Evolutionary conservation across 495 filamentous ascomycete genomes (phyloP).

Genomic region (Lasiosphaeria miniovina): DNA sequence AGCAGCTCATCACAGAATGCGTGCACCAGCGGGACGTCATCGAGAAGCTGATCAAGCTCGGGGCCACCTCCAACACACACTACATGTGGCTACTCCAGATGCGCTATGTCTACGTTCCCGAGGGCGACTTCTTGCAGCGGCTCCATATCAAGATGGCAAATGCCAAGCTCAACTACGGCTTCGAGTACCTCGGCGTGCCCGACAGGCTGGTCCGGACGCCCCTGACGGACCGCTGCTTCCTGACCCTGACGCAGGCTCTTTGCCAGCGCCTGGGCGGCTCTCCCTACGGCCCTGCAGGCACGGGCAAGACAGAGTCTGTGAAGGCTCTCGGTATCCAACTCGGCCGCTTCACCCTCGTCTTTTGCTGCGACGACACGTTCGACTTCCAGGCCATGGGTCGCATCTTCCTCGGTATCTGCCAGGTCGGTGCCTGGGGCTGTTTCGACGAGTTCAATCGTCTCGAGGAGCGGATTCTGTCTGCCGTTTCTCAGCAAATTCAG

Average conservation of each 20-base stretch:
- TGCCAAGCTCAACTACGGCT: slow-evolving; percentile 90
- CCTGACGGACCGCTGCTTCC: slow-evolving; percentile 95
- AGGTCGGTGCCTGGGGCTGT: slow-evolving; percentile 98
- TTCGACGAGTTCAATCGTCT: slow-evolving; percentile 99
- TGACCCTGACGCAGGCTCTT: slow-evolving; percentile 92
- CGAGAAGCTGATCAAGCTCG: slow-evolving; percentile 70
- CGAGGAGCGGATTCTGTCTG: slow-evolving; percentile 94
- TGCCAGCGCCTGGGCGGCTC: slow-evolving; percentile 94
- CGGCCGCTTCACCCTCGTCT: slow-evolving; percentile 94
- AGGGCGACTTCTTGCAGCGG: slow-evolving; percentile 77
- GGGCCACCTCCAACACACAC: slow-evolving; percentile 75
- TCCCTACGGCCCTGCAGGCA: slow-evolving; percentile 95
- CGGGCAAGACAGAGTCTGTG: slow-evolving; percentile 98
- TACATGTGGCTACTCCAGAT: slow-evolving; percentile 96
- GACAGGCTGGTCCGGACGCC: slow-evolving; percentile 95
- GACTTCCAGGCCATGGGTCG: slow-evolving; percentile 99
- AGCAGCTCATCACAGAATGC: slow-evolving; percentile 97
- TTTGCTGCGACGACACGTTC: slow-evolving; percentile 98
- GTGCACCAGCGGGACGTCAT: slow-evolving; percentile 95
- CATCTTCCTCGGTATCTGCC: slow-evolving; percentile 98
- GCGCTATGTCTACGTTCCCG: slow-evolving; percentile 85
- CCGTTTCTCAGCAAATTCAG: slow-evolving; percentile 97
- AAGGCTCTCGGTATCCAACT: slow-evolving; percentile 96
- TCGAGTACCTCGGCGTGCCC: slow-evolving; percentile 94
- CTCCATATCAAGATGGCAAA: slow-evolving; percentile 96